A percentile compares a stretch with the other conserved stretches of the same genome.
Evolutionary conservation across 257 asterid species (phyloP).

Genomic region (Dorcoceras hygrometricum): DNA sequence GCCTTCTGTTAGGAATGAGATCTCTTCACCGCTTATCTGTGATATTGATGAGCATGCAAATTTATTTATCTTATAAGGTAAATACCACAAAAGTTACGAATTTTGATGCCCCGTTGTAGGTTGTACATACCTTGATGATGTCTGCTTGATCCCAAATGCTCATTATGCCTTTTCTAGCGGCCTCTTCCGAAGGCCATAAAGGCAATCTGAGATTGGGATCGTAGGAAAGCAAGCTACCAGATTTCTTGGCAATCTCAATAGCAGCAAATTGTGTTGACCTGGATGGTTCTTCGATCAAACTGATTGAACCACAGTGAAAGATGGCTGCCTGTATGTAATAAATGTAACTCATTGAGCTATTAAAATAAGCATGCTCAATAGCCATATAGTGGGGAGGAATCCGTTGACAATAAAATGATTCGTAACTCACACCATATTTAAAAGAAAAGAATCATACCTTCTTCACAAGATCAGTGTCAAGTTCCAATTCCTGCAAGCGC

Average conservation of each 20-base stretch:
- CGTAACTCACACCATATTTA: too few species aligned
- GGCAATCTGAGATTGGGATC: slow-evolving; percentile 93
- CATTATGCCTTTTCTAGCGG: slow-evolving; percentile 79
- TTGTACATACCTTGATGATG: slow-evolving; percentile 63
- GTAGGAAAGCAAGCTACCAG: slow-evolving; percentile 78
- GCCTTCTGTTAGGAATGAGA: slow-evolving; percentile 70
- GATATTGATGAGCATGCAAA: slow-evolving; percentile 25
- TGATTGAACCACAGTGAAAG: slow-evolving; percentile 91
- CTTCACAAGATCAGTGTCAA: slow-evolving; percentile 56
- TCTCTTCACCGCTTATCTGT: slow-evolving; percentile 90
- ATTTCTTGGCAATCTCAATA: slow-evolving; percentile 65
- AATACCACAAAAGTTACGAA: slow-evolving; percentile 2
- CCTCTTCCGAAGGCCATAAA: slow-evolving; percentile 87
- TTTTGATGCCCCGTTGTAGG: background rate
- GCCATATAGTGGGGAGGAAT: background rate
- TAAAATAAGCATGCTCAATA: slow-evolving; percentile 9
- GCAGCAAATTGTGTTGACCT: slow-evolving; percentile 81
- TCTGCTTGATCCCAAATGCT: slow-evolving; percentile 81
- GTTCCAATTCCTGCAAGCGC: slow-evolving; percentile 73
- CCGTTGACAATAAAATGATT: too few species aligned
- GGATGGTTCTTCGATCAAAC: slow-evolving; percentile 89
- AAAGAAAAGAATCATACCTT: slow-evolving; percentile 45
- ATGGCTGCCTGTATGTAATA: slow-evolving; percentile 61
- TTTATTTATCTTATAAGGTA: background rate
- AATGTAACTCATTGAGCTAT: slow-evolving; percentile 11